Evolutionary conservation across 192 early-diverging fungal species (phyloP).

Genomic region (Backusella liffmaniae): DNA sequence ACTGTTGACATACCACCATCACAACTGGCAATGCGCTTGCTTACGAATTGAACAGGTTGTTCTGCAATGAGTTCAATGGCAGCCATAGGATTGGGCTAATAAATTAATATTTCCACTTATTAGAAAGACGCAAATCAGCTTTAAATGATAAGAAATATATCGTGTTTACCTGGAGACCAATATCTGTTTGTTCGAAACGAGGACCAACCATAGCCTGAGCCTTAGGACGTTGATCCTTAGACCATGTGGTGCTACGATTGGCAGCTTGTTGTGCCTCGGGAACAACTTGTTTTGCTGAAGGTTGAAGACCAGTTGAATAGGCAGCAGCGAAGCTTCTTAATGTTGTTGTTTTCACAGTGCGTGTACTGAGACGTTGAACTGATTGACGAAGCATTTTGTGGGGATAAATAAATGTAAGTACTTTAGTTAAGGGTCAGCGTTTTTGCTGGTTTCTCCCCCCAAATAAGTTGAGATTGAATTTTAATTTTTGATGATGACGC

Average conservation of each 20-base stretch:
- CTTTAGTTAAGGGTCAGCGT: conserved; percentile 3
- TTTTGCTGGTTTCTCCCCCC: conserved; percentile 1
- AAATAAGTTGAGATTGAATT: conserved; percentile 9
- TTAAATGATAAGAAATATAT: background rate
- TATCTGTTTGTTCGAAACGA: conserved; percentile 83
- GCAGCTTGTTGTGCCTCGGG: conserved; percentile 59
- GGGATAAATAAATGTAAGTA: conserved; percentile 1
- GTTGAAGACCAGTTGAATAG: conserved; percentile 22
- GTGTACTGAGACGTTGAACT: conserved; percentile 4
- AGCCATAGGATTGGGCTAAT: conserved; percentile 81
- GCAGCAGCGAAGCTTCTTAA: conserved; percentile 13
- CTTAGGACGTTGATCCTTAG: conserved; percentile 71
- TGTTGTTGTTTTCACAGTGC: background rate
- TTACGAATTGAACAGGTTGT: conserved; percentile 80
- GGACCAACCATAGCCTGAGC: conserved; percentile 68
- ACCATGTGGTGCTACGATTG: conserved; percentile 78
- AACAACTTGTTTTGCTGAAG: conserved; percentile 25
- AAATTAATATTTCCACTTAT: background rate
- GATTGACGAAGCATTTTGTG: conserved; percentile 14
- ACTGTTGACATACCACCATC: conserved; percentile 68
- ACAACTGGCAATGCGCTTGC: conserved; percentile 73
- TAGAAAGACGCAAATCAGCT: background rate
- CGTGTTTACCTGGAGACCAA: conserved; percentile 67
- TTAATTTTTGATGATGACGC: conserved; percentile 3
- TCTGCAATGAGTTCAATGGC: conserved; percentile 91